Conservation (phyloP, 2,329 filamentous ascomycete genomes). For the Sclerotinia trifoliorum region DNA sequence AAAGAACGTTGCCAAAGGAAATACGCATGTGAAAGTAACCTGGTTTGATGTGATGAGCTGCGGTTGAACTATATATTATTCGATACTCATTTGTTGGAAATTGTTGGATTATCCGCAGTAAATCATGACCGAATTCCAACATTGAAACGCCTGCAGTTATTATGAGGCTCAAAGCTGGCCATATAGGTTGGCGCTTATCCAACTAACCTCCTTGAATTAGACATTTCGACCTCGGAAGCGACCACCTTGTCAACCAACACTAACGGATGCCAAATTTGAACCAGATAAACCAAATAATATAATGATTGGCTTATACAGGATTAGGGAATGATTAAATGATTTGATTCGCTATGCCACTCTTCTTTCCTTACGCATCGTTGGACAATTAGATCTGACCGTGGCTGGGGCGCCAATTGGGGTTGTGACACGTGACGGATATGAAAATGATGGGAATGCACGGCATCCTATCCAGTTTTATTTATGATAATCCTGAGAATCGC, state of each 20-base stretch:
- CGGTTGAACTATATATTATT: neutral
- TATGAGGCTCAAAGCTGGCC: neutral
- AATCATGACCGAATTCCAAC: neutral
- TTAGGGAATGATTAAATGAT: neutral
- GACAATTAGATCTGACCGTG: slow-evolving; percentile 2
- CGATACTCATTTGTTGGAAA: neutral
- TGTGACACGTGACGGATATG: neutral
- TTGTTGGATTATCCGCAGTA: neutral
- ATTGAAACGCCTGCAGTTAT: neutral
- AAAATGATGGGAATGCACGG: neutral
- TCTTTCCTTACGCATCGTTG: neutral
- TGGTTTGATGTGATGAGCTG: neutral
- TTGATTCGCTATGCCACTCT: neutral
- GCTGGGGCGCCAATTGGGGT: slow-evolving; percentile 5
- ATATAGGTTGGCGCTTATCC: neutral
- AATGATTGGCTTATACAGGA: neutral
- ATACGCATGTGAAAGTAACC: neutral
- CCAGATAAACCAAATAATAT: neutral
- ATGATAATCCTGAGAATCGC: no score
- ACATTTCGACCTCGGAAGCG: neutral
- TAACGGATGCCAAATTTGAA: neutral
- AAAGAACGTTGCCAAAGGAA: neutral
- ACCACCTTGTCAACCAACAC: neutral
- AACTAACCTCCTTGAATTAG: neutral
- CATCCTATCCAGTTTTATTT: neutral